Base-by-base conservation (phyloP, 2,329 filamentous ascomycete species). In the Phyllosticta citribraziliensis region DNA sequence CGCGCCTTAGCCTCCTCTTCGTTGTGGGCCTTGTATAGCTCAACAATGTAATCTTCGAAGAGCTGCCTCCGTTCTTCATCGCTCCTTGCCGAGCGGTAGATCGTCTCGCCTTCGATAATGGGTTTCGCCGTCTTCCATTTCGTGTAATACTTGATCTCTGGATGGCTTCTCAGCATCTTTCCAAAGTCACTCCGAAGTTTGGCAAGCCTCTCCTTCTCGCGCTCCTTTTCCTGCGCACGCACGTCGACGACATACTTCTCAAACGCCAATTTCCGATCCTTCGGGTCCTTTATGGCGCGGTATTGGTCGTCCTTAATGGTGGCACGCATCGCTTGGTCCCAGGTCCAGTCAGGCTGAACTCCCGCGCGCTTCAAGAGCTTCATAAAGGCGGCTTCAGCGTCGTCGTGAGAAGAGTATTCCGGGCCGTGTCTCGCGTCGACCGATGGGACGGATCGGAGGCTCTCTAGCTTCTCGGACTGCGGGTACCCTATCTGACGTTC, bases 121-220 rank as follows among this genome's bases (percentile, higher is more conserved):
- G 91, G 91, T 56, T 90, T 87, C 58, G 93, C 94, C 17, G 91
- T 97, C 82, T 91, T 96, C 94, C 94, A 99, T 64, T 91, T 88
- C 52, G 93, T 97, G 74, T 95, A 97, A 73, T 97, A 86, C 74
- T 92, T 94, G 75, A 99, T 97, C 75, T 99, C 94, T 64, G 92
- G 91, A 74, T 99, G 93, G 66, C 91, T 92, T 76, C 88, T 91
- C 66, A 99, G 83, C 94, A 99, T 99, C 60, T 87, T 92, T 67
- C 88, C 88, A 75, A 99, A 99, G 79, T 97, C 94, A 74, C 89
- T 83, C 69, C 91, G 89, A 70, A 97, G 82, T 79, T 97, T 97
- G 68, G 89, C 82, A 74, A 96, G 82, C 72, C 94, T 88, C 76
- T 97, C 93, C 75, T 96, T 93, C 71, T 92, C 92, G 67, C 89